Conservation (phyloP, 148 eudicot species). For the Silene conica region DNA sequence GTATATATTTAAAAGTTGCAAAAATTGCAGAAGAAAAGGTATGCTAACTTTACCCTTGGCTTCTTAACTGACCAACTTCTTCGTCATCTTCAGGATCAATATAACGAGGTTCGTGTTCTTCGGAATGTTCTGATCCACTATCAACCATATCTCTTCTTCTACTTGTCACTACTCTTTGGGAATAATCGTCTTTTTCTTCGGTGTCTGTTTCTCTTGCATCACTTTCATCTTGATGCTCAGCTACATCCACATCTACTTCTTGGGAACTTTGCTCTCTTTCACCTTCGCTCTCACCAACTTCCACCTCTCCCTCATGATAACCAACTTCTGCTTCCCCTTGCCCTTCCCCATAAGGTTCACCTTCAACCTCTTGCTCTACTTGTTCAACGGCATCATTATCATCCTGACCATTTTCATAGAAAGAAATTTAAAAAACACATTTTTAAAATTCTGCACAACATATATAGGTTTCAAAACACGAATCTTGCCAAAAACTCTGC, state of each 20-base stretch:
- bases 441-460: no score
- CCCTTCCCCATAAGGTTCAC: slow-evolving; percentile 60
- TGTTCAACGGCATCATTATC: slow-evolving; percentile 63
- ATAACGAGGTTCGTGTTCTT: slow-evolving; percentile 56
- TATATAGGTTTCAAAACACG: background rate
- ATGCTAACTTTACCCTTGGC: slow-evolving; percentile 46
- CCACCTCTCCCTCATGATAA: slow-evolving; percentile 52
- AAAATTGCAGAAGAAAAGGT: background rate
- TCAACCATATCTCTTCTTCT: slow-evolving; percentile 67
- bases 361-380: slow-evolving; percentile 48
- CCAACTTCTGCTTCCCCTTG: slow-evolving; percentile 74
- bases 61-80: slow-evolving; percentile 82
- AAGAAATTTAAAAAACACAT: background rate
- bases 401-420: slow-evolving; percentile 42
- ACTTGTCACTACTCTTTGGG: slow-evolving; percentile 67
- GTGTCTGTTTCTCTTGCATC: slow-evolving; percentile 74
- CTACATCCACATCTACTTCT: slow-evolving; percentile 52
- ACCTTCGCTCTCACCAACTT: slow-evolving; percentile 70
- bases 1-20: background rate
- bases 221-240: slow-evolving; percentile 79
- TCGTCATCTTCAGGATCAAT: slow-evolving; percentile 84
- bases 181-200: slow-evolving; percentile 67
- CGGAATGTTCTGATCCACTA: slow-evolving; percentile 90
- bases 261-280: slow-evolving; percentile 89
- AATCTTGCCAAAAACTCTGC: no score